These are phyloP conservation scores for Lentinula aciculospora DNA, from an alignment of 768 basidiomycete species.

Conservation along the genomic window DNA sequence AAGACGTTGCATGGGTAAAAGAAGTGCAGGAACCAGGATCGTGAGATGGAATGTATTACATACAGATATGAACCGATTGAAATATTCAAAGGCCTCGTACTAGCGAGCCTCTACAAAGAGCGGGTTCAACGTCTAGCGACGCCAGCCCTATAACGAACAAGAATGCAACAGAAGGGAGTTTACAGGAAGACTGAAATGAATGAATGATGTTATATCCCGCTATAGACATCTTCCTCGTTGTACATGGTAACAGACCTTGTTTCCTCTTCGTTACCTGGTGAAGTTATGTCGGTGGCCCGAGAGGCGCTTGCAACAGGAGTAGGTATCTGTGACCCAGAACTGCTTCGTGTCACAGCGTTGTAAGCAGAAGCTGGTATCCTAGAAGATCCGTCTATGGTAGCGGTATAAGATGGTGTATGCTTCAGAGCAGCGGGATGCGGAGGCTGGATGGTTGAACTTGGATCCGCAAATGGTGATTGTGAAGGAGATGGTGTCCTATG, in stretches of 20 bases:
- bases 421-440: not conserved
- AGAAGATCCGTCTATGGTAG: not conserved
- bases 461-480: slow-evolving; percentile 25
- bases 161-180: too few relatives aligned
- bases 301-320: too few relatives aligned
- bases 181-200: not conserved
- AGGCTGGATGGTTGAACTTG: not conserved
- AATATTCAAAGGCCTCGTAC: not conserved
- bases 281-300: not conserved
- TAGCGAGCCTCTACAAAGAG: not conserved
- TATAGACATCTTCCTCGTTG: slow-evolving; percentile 47
- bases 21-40: not conserved
- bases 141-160: not conserved
- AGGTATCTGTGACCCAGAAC: not conserved
- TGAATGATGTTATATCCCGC: slow-evolving; percentile 34
- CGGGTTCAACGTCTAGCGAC: not conserved
- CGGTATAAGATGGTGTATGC: not conserved
- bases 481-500: not conserved
- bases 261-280: not conserved
- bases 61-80: not conserved
- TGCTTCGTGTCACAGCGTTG: not conserved
- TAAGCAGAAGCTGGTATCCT: not conserved
- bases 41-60: not conserved
- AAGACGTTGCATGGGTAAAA: slow-evolving; percentile 11
- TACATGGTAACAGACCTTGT: slow-evolving; percentile 36